A percentile compares a stretch with the other conserved stretches of the same genome.
Evolutionary conservation across 768 basidiomycete species (phyloP).

Genomic region (Gymnopilus dilepis): DNA sequence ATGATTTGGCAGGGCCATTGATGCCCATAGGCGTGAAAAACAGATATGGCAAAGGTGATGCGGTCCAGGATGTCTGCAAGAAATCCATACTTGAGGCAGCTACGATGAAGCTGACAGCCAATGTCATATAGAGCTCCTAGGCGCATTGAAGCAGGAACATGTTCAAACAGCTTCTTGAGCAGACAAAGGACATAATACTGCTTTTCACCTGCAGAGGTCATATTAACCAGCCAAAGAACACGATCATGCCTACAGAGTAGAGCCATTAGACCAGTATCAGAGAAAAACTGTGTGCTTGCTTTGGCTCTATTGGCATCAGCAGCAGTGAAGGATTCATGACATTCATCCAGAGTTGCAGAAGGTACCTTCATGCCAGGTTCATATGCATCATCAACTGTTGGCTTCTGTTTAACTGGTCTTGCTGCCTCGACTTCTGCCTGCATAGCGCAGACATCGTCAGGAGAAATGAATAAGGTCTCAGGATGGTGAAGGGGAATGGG

Average conservation of each 20-base stretch:
- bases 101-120: conserved; percentile 37
- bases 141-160: conserved; percentile 31
- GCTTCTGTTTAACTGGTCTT: conserved; percentile 16
- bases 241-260: not conserved
- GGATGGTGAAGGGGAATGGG: conserved; percentile 27
- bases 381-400: not conserved
- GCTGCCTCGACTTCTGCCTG: too few species aligned
- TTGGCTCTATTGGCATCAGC: conserved; percentile 31
- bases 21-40: conserved; percentile 47
- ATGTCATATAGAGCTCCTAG: conserved; percentile 40
- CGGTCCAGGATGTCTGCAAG: conserved; percentile 25
- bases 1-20: conserved; percentile 43
- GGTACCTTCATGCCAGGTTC: conserved; percentile 33
- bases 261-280: not conserved
- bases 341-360: too few species aligned
- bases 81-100: conserved; percentile 32
- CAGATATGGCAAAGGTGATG: conserved; percentile 35
- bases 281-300: conserved; percentile 27
- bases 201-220: conserved; percentile 2
- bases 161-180: conserved; percentile 35
- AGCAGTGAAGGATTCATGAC: conserved; percentile 36
- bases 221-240: not conserved
- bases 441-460: conserved; percentile 25
- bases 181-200: conserved; percentile 34
- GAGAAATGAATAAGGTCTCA: conserved; percentile 26